Base-by-base conservation (phyloP, 225 moss, liverwort and hornwort species). In the Physcomitrellopsis africana region DNA sequence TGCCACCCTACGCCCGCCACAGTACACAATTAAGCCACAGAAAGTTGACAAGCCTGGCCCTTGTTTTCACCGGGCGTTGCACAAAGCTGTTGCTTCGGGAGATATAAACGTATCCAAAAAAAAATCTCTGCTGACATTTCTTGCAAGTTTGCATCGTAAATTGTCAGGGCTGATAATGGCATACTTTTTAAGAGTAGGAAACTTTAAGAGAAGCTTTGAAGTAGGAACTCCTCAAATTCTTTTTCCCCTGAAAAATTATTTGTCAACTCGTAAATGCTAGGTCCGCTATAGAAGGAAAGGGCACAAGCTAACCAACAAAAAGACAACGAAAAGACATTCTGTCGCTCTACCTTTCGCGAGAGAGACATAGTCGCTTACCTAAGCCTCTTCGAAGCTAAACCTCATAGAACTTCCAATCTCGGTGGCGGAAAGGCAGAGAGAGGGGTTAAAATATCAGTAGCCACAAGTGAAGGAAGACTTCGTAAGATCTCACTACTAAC, bases 91-190 rank as follows among this genome's bases (percentile, higher is more conserved):
- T 9, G 77, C 84, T 0, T 87, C 87, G 3, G 87, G 87, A 1
- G 84, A 87, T 60, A 77, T 76, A 17, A 72, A 82, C 74, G 87
- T 87, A 87, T 85, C 87, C 84, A 70, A 24, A 24, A 12, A 17
- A 37, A 60, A 5, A 58, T 23, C 27, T 3, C 22, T 26, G 26
- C 27, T 26, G 53, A 2, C 32, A 37, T 11, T 11, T 12, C 23
- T 55, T 15, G 68, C 55, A 53, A 29, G 11, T 2, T 23, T 51
- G 15, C 18, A 14, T 10, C 16, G 5, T 72, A 37, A 37, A 37
- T 37, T 37, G 32, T 37, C 32, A 37, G 32, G 32, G 32, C 24
- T 24, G 24, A 24, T 37, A 37, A 37, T 24, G 1, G 24, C 14
- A 0, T 19, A 19, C 69, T 37, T 23, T 9, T 51, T 22, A 20